Base-by-base conservation (phyloP, 208 protist genomes). In the Angomonas ambiguus region DNA sequence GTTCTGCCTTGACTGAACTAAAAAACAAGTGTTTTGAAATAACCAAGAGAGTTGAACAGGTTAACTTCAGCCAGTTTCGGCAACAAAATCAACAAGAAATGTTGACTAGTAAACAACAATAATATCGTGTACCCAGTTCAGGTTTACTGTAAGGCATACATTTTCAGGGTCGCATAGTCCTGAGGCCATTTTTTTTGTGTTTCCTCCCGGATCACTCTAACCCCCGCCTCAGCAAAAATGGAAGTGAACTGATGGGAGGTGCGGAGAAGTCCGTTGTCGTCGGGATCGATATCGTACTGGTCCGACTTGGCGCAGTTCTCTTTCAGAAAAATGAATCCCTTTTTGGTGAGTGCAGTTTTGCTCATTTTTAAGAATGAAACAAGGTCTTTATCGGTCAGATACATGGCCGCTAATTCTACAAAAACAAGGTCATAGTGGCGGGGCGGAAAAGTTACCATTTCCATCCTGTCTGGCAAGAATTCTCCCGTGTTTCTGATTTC, bases 291-390 rank as follows among this genome's bases (percentile, higher is more conserved):
- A 24, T 76, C 61, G 65, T 72, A 85, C 22, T 64, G n/a, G 8
- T 69, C 67, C 25, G 60, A 59, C 32, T 57, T 72, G 2, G 72
- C 73, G 45, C 62, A 68, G 48, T 86, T 91, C 59, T 91, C 85
- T 70, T 91, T 91, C 42, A 91, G 71, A 49, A 91, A 82, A 33
- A 91, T 80, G 51, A 80, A 72, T 11, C 81, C 85, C 22, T 69
- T 65, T 18, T 60, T 38, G 25, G 71, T 77, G 48, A 87, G 56
- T 2, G 72, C 62, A 30, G 31, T 49, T 59, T 68, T 79, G 57
- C 67, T 72, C 31, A 63, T 66, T 31, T 33, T 65, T 5, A 91
- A 34, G 62, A 88, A 88, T 6, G 30, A 66, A 13, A 77, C 57
- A 45, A 88, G 77, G 56, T 88, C 79, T 24, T 67, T 71, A 62